These are phyloP conservation scores for Coemansia brasiliensis DNA, from an alignment of 192 early-diverging fungal genomes.

Conservation along the genomic window DNA sequence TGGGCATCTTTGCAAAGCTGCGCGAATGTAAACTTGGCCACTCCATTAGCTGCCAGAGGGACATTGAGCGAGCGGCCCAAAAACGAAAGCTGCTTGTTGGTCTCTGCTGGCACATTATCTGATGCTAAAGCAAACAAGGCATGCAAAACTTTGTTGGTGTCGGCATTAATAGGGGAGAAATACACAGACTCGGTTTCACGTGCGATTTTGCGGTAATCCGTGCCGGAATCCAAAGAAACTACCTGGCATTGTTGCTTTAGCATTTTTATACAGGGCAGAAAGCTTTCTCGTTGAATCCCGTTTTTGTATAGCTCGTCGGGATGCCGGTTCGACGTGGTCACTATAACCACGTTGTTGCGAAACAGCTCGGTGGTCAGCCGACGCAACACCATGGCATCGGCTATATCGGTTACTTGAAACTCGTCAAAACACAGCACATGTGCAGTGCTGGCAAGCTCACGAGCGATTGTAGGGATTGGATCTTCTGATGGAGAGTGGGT, in stretches of 20 bases:
- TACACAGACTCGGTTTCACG: constrained; percentile 65
- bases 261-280: constrained; percentile 88
- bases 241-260: constrained; percentile 80
- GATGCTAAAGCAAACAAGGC: constrained; percentile 40
- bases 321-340: constrained; percentile 92
- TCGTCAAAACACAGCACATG: constrained; percentile 95
- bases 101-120: constrained; percentile 14
- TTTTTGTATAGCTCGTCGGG: constrained; percentile 94
- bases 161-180: constrained; percentile 62
- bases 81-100: constrained; percentile 58
- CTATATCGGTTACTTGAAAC: constrained; percentile 93
- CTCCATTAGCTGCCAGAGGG: constrained; percentile 63
- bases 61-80: constrained; percentile 73
- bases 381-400: constrained; percentile 93
- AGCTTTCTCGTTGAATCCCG: constrained; percentile 90
- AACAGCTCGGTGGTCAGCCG: constrained; percentile 82
- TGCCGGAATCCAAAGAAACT: constrained; percentile 82
- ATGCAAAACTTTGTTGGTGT: constrained; percentile 37
- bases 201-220: constrained; percentile 82
- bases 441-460: constrained; percentile 76
- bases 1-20: constrained; percentile 75
- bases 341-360: constrained; percentile 78
- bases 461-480: constrained; percentile 70
- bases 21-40: constrained; percentile 74
- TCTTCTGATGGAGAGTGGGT: constrained; percentile 57